A percentile compares a stretch with the other conserved stretches of the same genome.
Evolutionary conservation across 1,139 yeast species (phyloP).

Genomic region (Geotrichum phurueaensis): DNA sequence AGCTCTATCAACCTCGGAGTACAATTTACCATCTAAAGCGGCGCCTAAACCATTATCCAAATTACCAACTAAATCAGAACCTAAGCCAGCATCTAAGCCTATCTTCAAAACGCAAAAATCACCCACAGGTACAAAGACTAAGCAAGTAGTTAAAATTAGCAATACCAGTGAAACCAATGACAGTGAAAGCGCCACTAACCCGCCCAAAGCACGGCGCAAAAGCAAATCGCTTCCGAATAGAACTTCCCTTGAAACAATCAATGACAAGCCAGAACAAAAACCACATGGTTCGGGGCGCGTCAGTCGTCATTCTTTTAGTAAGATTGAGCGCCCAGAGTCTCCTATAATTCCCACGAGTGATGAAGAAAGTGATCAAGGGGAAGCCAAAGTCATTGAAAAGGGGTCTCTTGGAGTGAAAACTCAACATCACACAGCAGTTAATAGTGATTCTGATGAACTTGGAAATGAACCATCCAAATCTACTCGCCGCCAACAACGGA

Average conservation of each 20-base stretch:
- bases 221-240: background rate
- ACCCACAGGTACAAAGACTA: background rate
- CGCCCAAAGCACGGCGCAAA: background rate
- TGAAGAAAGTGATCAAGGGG: background rate
- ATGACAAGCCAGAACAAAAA: background rate
- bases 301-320: background rate
- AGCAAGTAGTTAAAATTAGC: background rate
- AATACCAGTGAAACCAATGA: background rate
- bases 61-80: background rate
- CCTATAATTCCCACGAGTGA: background rate
- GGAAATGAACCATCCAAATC: background rate
- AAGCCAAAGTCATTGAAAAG: background rate
- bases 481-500: background rate
- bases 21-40: background rate
- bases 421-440: background rate
- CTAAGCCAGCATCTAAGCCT: background rate
- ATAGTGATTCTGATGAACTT: background rate
- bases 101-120: background rate
- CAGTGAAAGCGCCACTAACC: background rate
- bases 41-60: background rate
- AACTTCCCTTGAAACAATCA: background rate
- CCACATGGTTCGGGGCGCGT: background rate
- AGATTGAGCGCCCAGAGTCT: background rate
- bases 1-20: background rate
- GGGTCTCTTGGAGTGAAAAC: background rate